phyloP scores from a whole-genome alignment of 805 yeast genomes.

The Candida piceae region DNA sequence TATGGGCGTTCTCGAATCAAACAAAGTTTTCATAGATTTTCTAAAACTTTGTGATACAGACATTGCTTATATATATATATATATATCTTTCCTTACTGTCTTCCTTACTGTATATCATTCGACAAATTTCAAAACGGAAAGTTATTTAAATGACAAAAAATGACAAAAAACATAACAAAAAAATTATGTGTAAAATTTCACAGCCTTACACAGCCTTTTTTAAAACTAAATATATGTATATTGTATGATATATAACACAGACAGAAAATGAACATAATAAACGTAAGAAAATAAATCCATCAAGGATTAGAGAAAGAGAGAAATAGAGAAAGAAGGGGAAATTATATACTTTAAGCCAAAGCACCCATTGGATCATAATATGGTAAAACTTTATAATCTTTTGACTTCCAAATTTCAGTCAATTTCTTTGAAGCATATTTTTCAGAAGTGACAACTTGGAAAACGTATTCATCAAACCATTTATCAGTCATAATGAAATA shows the following conservation, averaged over 20 bases:
- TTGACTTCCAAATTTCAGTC: conserved; percentile 43
- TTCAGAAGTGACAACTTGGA: conserved; percentile 51
- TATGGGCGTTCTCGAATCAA: background rate
- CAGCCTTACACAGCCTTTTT: too few relatives aligned
- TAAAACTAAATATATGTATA: too few relatives aligned
- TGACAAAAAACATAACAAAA: too few relatives aligned
- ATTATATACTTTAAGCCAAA: conserved; percentile 36
- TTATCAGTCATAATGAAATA: conserved; percentile 67
- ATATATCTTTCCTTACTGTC: too few relatives aligned
- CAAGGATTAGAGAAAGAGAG: background rate
- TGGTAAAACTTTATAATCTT: conserved; percentile 46
- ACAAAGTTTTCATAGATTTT: background rate
- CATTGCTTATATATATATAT: too few relatives aligned
- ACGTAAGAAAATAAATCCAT: background rate
- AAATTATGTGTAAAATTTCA: too few relatives aligned
- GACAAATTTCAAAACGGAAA: too few relatives aligned
- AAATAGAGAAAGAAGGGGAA: background rate
- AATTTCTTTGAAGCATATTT: conserved; percentile 32
- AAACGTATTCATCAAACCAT: conserved; percentile 72
- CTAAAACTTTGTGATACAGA: background rate
- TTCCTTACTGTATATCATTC: too few relatives aligned
- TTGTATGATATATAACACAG: too few relatives aligned
- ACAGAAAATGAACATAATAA: background rate
- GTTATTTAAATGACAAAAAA: too few relatives aligned
- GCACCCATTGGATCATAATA: conserved; percentile 83